A percentile compares a stretch with the other conserved stretches of the same genome.
These are phyloP conservation scores for Pseudocercospora fuligena DNA, from an alignment of 2,329 filamentous ascomycete genomes.

Conservation along the genomic window DNA sequence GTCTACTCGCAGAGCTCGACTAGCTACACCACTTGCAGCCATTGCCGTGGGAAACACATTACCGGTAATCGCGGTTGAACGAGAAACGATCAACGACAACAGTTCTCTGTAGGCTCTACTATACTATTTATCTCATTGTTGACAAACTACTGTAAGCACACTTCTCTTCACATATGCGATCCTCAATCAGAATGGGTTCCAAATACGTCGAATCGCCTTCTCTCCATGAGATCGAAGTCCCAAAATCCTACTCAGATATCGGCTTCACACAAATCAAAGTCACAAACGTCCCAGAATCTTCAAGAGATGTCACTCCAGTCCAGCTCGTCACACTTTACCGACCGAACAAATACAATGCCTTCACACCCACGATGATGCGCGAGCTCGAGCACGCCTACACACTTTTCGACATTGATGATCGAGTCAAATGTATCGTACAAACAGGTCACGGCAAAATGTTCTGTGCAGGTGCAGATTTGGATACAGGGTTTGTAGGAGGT, in stretches of 20 bases:
- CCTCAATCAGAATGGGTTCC: slow-evolving; percentile 19
- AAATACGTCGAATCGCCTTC: slow-evolving; percentile 29
- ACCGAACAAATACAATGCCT: slow-evolving; percentile 70
- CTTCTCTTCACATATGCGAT: background rate
- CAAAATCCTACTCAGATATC: slow-evolving; percentile 44
- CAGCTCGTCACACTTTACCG: slow-evolving; percentile 69
- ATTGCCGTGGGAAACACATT: slow-evolving; percentile 19
- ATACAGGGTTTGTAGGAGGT: slow-evolving; percentile 54
- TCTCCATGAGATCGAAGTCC: slow-evolving; percentile 27
- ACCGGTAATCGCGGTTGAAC: background rate
- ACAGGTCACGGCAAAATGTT: slow-evolving; percentile 58
- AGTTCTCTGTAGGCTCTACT: background rate
- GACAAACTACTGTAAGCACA: background rate
- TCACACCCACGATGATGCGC: slow-evolving; percentile 66
- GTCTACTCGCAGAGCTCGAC: slow-evolving; percentile 12
- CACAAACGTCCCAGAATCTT: slow-evolving; percentile 48
- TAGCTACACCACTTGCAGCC: slow-evolving; percentile 21
- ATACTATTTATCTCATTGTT: slow-evolving; percentile 1
- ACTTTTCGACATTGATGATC: slow-evolving; percentile 59
- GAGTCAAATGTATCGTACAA: slow-evolving; percentile 60
- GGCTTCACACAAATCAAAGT: slow-evolving; percentile 49
- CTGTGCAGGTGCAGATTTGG: slow-evolving; percentile 63
- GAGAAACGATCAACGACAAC: background rate
- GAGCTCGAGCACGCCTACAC: slow-evolving; percentile 62
- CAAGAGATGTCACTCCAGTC: slow-evolving; percentile 63